phyloP scores from a whole-genome alignment of 208 protist species.

The Crithidia fasciculata region DNA sequence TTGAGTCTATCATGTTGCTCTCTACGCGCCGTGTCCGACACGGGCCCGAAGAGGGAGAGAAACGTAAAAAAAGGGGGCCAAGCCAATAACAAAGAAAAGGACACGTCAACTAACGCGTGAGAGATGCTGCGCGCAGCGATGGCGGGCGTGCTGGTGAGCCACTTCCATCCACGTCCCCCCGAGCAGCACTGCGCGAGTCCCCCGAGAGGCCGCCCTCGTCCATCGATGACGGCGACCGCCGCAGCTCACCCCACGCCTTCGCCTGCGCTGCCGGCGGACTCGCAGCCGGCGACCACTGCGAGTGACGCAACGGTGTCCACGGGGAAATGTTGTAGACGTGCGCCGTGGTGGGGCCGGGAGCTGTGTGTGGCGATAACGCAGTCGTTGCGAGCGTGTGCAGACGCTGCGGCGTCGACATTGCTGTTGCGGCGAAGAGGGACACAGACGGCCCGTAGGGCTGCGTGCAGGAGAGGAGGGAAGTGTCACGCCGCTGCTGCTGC shows the following conservation, averaged over 20 bases:
- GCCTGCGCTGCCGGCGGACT: conserved; percentile 8
- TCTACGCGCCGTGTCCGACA: too few species aligned
- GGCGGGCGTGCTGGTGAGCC: conserved; percentile 56
- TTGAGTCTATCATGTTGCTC: neutral
- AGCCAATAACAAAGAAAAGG: neutral
- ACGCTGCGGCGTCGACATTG: neutral
- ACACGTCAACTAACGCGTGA: neutral
- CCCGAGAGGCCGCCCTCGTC: conserved; percentile 42
- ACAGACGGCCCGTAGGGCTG: too few species aligned
- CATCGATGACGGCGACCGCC: conserved; percentile 18
- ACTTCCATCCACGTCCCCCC: conserved; percentile 60
- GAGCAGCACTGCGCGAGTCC: conserved; percentile 14
- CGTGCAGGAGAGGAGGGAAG: neutral
- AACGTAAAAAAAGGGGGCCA: too few species aligned
- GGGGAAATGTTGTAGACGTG: conserved; percentile 34
- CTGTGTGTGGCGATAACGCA: too few species aligned
- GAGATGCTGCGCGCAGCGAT: conserved; percentile 32
- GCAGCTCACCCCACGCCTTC: conserved; percentile 30
- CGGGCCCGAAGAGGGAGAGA: too few species aligned
- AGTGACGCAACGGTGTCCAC: conserved; percentile 6
- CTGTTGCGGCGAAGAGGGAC: neutral
- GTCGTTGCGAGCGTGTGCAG: neutral
- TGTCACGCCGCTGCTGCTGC: neutral
- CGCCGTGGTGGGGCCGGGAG: conserved; percentile 2
- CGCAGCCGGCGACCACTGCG: conserved; percentile 12